phyloP scores from a whole-genome alignment of 1,284 basidiomycete species.

The Trametes versicolor region DNA sequence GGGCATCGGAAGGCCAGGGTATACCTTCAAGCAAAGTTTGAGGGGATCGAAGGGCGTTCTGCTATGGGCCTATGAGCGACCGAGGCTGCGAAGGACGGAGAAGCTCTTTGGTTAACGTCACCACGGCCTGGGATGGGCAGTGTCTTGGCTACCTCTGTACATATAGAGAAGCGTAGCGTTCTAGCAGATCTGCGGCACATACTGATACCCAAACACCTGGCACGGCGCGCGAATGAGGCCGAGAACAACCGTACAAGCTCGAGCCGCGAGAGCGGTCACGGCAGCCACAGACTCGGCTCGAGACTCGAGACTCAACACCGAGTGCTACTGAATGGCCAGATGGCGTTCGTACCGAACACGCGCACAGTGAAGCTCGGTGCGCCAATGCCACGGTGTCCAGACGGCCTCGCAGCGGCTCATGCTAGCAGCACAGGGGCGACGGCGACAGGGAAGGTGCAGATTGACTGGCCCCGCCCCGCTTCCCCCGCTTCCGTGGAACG shows the following conservation, averaged over 20 bases:
- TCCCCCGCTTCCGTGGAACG: conserved; percentile 14
- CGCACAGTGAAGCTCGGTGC: conserved; percentile 11
- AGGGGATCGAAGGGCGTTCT: conserved; percentile 3
- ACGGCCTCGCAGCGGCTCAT: neutral
- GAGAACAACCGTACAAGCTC: conserved; percentile 5
- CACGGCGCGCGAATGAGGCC: neutral
- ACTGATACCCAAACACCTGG: neutral
- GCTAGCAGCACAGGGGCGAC: conserved; percentile 3
- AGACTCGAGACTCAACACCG: neutral
- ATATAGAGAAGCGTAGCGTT: neutral
- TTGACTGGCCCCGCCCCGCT: conserved; percentile 2
- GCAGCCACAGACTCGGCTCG: neutral
- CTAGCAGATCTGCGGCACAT: conserved; percentile 6
- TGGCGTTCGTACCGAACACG: neutral
- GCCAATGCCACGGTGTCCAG: neutral
- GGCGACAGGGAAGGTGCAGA: neutral
- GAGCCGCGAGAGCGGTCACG: neutral
- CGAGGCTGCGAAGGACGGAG: conserved; percentile 15
- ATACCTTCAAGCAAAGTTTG: conserved; percentile 20
- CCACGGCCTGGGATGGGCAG: conserved; percentile 3
- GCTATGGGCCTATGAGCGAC: neutral
- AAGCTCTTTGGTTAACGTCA: conserved; percentile 8
- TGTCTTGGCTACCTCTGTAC: neutral
- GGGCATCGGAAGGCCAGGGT: neutral
- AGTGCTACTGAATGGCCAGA: neutral